A percentile compares a stretch with the other conserved stretches of the same genome.
Conservation (phyloP, 1,284 basidiomycete species). For the Ganoderma boninense region DNA sequence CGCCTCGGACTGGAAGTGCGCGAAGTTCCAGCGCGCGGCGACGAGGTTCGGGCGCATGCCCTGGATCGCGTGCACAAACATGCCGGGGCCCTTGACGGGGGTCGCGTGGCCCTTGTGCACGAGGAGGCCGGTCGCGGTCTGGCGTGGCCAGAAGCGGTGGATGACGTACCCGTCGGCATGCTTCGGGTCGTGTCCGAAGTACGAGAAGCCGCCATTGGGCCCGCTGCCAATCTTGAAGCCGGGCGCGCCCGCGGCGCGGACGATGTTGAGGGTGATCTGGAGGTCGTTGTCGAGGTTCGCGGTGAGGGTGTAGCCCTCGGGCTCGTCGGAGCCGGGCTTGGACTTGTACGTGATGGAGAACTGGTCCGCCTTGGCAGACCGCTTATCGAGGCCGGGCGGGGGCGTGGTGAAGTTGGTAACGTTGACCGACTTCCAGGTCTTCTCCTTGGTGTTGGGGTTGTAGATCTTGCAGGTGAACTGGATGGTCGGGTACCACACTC, state of each 20-base stretch:
- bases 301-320: conserved; percentile 82
- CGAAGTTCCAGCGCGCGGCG: conserved; percentile 97
- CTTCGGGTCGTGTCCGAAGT: conserved; percentile 82
- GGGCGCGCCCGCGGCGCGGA: conserved; percentile 72
- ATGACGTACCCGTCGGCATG: conserved; percentile 90
- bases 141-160: conserved; percentile 92
- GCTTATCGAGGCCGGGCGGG: conserved; percentile 81
- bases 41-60: conserved; percentile 97
- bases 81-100: conserved; percentile 80
- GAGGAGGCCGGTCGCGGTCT: conserved; percentile 74
- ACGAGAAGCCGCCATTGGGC: conserved; percentile 88
- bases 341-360: conserved; percentile 84
- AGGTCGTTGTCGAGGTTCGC: conserved; percentile 86
- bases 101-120: conserved; percentile 76
- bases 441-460: conserved; percentile 82
- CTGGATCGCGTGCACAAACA: conserved; percentile 97
- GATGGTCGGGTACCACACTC: conserved; percentile 92
- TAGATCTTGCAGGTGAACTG: conserved; percentile 96
- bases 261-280: conserved; percentile 81
- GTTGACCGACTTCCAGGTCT: conserved; percentile 91
- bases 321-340: conserved; percentile 67
- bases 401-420: conserved; percentile 86
- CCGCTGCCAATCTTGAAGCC: conserved; percentile 96
- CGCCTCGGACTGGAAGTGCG: conserved; percentile 81
- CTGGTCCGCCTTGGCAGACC: conserved; percentile 90